Evolutionary conservation across 371 early-diverging fungal species (phyloP).

Genomic region (Smittium mucronatum): DNA sequence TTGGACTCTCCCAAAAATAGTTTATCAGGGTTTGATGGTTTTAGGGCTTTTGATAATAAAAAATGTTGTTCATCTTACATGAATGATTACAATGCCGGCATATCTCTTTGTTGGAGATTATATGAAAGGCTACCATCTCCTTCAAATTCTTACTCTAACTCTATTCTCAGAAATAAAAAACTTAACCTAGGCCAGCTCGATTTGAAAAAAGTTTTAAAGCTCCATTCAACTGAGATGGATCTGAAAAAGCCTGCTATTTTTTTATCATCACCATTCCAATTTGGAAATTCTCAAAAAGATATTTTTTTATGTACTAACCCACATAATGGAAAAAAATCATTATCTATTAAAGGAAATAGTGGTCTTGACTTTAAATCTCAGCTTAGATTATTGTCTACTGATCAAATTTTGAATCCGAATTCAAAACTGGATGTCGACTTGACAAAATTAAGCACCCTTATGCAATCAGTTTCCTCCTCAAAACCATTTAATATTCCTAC

Average conservation of each 20-base stretch:
- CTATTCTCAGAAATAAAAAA: background rate
- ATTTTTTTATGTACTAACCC: too few species aligned
- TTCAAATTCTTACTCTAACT: background rate
- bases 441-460: too few species aligned
- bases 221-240: background rate
- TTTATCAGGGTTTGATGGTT: background rate
- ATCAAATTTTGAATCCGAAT: too few species aligned
- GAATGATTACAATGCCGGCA: background rate
- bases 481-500: too few species aligned
- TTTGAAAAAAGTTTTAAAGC: background rate
- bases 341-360: too few species aligned
- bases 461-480: too few species aligned
- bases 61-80: background rate
- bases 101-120: background rate
- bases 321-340: too few species aligned
- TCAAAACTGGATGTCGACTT: too few species aligned
- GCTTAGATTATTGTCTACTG: too few species aligned
- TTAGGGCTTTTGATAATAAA: background rate
- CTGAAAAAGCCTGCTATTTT: background rate
- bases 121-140: background rate
- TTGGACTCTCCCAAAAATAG: background rate
- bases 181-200: background rate
- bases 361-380: too few species aligned
- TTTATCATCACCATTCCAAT: background rate
- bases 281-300: background rate